A percentile compares a stretch with the other conserved stretches of the same genome.
phyloP scores from a whole-genome alignment of 768 basidiomycete genomes.

The Panaeolus cyanescens region DNA sequence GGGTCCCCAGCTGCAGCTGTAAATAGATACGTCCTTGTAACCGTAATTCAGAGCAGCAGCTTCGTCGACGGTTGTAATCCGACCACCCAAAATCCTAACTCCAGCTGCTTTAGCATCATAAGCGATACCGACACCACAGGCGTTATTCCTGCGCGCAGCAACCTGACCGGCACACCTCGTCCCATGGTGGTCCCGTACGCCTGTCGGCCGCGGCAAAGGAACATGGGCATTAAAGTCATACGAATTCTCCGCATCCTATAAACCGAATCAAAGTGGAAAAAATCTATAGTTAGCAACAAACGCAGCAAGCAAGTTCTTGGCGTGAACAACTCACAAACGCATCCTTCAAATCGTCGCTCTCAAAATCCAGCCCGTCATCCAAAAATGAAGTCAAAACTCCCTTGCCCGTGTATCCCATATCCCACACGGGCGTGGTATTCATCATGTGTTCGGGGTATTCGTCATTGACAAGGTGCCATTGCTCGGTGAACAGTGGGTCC shows the following conservation, averaged over 20 bases:
- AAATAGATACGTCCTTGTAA: conserved; percentile 86
- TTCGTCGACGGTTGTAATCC: conserved; percentile 93
- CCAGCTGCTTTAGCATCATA: conserved; percentile 90
- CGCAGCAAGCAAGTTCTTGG: neutral
- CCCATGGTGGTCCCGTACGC: conserved; percentile 91
- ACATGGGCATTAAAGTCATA: conserved; percentile 97
- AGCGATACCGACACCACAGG: conserved; percentile 93
- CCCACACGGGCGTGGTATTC: conserved; percentile 91
- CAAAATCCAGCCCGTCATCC: conserved; percentile 93
- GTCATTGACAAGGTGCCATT: conserved; percentile 95
- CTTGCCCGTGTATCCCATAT: conserved; percentile 82
- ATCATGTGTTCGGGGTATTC: conserved; percentile 79
- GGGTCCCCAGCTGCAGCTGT: conserved; percentile 97
- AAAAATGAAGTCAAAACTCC: conserved; percentile 86
- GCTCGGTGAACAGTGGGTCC: conserved; percentile 81
- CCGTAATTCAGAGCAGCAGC: conserved; percentile 93
- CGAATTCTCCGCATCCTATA: conserved; percentile 79
- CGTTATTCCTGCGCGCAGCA: conserved; percentile 87
- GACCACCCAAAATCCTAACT: conserved; percentile 89
- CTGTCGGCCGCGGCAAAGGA: conserved; percentile 78
- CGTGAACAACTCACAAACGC: conserved; percentile 83
- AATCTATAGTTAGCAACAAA: neutral
- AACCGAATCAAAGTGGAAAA: conserved; percentile 35
- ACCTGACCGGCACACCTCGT: conserved; percentile 98
- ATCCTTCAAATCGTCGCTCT: conserved; percentile 77